Conservation (phyloP, 257 asterid genomes). For the Penstemon barbatus region DNA sequence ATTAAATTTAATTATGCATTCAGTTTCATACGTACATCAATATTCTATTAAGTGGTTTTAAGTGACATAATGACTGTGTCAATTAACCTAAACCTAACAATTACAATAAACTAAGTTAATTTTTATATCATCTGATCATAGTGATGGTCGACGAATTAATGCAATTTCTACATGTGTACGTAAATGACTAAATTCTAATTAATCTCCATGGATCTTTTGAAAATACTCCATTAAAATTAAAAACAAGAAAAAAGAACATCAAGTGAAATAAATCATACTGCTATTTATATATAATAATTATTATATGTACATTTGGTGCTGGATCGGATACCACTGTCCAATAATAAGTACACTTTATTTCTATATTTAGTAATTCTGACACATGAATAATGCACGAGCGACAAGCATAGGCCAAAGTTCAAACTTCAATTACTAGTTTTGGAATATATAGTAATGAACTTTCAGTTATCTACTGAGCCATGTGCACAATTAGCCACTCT, state of each 20-base stretch:
- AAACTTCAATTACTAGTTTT: not conserved
- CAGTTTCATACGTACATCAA: not conserved
- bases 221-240: too few species aligned
- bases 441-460: constrained; percentile 11
- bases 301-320: too few species aligned
- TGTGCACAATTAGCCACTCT: too few species aligned
- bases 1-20: not conserved
- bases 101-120: constrained; percentile 19
- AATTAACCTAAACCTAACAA: constrained; percentile 21
- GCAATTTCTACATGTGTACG: too few species aligned
- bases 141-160: too few species aligned
- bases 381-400: constrained; percentile 12
- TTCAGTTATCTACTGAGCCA: constrained; percentile 5
- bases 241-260: too few species aligned
- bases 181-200: too few species aligned
- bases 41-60: constrained; percentile 1
- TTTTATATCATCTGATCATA: constrained; percentile 11
- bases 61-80: constrained; percentile 32
- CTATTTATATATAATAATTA: too few species aligned
- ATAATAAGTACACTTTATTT: too few species aligned
- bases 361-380: not conserved
- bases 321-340: too few species aligned
- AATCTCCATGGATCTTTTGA: too few species aligned
- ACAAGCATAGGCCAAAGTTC: constrained; percentile 1
- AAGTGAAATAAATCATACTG: too few species aligned